Base-by-base conservation (phyloP, 2,329 filamentous ascomycete genomes). In the Keithomyces neogunnii region DNA sequence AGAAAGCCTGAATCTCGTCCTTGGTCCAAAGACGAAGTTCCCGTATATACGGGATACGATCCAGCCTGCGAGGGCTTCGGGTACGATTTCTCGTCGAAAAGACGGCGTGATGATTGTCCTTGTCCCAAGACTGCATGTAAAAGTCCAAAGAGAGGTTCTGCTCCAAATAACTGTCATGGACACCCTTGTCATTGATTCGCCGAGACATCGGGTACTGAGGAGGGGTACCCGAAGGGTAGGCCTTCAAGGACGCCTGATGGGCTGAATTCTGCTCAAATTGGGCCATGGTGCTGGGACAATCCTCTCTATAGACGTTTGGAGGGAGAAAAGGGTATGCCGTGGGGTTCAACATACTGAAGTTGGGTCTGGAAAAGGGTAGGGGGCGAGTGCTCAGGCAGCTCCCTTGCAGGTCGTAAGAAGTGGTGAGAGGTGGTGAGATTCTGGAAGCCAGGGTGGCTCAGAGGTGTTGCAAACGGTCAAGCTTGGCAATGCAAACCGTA, bases 21-120 rank as follows among this genome's bases (percentile, higher is more conserved):
- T 60, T 65, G 29, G 59, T 60, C 73, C 73, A 75, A 6, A 72
- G 64, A 32, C 66, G 59, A 31, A 66, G 47, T 0, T 58, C 60
- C 47, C 64, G 61, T 33, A 63, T 13, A 53, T 29, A 65, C 61
- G 40, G 62, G 63, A 11, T 52, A 47, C 61, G 62, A 13, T 52
- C 48, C 53, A 69, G 56, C 3, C 32, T 43, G 5, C 66, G 66
- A 38, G 71, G 69, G 0, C 55, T 47, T 0, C 53, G 57, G 13
- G 56, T 47, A 33, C 68, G 67, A 26, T 62, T 52, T 1, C 47
- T 42, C 9, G 71, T 74, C 3, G 72, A 75, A 58, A 76, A 72
- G 35, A 68, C 56, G 8, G 69, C 72, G 8, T 44, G 57, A 4
- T 66, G 63, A 3, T 61, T 52, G 1, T 19, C 38, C 49, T 11